Evolutionary conservation across 345 rosid species (phyloP).

Genomic region (Syzygium aromaticum): DNA sequence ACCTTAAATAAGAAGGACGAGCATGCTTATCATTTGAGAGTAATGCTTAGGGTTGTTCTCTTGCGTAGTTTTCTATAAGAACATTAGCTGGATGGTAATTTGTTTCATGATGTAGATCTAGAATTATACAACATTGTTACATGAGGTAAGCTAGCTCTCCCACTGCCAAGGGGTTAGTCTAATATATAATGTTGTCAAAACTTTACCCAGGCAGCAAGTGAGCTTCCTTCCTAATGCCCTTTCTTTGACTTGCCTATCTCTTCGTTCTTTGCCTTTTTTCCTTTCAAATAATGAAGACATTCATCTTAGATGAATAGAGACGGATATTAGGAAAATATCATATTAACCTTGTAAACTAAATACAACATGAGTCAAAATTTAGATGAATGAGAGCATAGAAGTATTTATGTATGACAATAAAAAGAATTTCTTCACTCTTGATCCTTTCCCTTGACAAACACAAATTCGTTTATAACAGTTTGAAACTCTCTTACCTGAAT

Average conservation of each 20-base stretch:
- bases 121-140: neutral
- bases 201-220: neutral
- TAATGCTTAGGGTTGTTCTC: neutral
- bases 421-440: neutral
- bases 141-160: neutral
- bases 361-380: rapidly evolving
- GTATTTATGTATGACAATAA: neutral
- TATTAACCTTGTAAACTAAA: neutral
- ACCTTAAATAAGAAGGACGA: neutral
- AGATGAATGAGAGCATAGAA: neutral
- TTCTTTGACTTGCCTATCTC: neutral
- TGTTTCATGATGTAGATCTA: neutral
- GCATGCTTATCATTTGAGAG: neutral
- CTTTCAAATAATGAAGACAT: neutral
- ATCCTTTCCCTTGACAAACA: neutral
- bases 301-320: neutral
- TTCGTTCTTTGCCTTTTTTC: neutral
- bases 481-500: neutral
- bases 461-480: neutral
- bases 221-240: neutral
- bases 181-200: neutral
- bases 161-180: neutral
- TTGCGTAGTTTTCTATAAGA: neutral
- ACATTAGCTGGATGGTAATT: neutral
- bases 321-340: neutral